These are phyloP conservation scores for Oenanthe sinensis DNA, from an alignment of 129 eudicot genomes.

Conservation along the genomic window DNA sequence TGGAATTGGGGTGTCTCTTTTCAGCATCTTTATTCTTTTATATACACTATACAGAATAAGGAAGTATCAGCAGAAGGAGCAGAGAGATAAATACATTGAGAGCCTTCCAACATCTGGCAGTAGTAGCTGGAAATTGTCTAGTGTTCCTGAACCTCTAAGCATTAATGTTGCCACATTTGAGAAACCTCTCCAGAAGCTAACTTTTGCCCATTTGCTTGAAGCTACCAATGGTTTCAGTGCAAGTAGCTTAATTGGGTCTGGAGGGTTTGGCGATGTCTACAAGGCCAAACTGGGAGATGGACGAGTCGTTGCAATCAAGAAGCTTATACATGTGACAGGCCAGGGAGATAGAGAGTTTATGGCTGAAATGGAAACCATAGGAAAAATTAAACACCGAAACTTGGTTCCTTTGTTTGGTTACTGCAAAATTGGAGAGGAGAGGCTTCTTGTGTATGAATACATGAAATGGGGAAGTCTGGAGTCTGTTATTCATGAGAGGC, in stretches of 20 bases:
- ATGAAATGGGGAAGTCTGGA: constrained; percentile 94
- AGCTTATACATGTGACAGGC: constrained; percentile 71
- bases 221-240: constrained; percentile 85
- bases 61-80: constrained; percentile 36
- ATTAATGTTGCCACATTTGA: constrained; percentile 80
- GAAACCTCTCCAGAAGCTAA: constrained; percentile 65
- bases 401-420: constrained; percentile 71
- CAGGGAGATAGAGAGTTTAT: constrained; percentile 85
- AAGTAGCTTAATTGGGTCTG: constrained; percentile 67
- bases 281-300: constrained; percentile 70
- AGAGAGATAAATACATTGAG: constrained; percentile 66
- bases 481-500: constrained; percentile 65
- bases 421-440: constrained; percentile 77
- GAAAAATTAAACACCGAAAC: constrained; percentile 73
- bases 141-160: constrained; percentile 86
- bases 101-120: constrained; percentile 88
- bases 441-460: constrained; percentile 81
- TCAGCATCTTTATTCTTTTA: constrained; percentile 36
- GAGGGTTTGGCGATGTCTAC: constrained; percentile 88
- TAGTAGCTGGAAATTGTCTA: constrained; percentile 83
- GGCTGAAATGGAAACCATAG: constrained; percentile 96
- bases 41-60: constrained; percentile 50
- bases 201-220: constrained; percentile 73
- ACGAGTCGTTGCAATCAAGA: constrained; percentile 67
- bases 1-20: constrained; percentile 51